These are phyloP conservation scores for Tephrocybe rancida DNA, from an alignment of 768 basidiomycete genomes.

Conservation along the genomic window DNA sequence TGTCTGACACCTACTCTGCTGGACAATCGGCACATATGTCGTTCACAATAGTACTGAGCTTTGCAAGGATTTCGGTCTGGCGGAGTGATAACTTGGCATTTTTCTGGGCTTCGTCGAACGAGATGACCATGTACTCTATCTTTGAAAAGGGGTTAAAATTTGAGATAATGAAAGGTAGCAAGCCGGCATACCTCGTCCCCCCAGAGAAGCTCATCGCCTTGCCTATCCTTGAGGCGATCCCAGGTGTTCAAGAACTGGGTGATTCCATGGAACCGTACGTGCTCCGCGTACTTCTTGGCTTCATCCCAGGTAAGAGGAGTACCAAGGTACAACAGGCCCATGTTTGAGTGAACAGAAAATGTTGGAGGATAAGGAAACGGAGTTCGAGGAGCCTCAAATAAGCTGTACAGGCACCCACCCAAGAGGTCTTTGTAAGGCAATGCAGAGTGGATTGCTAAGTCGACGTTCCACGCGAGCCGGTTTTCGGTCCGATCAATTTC, in stretches of 20 bases:
- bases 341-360: constrained; percentile 29
- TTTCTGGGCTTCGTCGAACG: constrained; percentile 76
- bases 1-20: constrained; percentile 50
- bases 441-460: constrained; percentile 19
- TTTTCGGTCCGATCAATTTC: constrained; percentile 10
- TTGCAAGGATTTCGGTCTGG: constrained; percentile 90
- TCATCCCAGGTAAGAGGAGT: constrained; percentile 93
- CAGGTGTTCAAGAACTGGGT: constrained; percentile 94
- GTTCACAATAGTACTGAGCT: constrained; percentile 68
- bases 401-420: not conserved
- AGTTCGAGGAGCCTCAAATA: not conserved
- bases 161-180: not conserved
- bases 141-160: constrained; percentile 32
- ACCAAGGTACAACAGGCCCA: constrained; percentile 93
- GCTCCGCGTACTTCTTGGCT: constrained; percentile 83
- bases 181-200: constrained; percentile 86
- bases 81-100: constrained; percentile 90
- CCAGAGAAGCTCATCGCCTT: constrained; percentile 93
- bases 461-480: not conserved
- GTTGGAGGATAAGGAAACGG: not conserved
- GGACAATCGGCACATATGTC: constrained; percentile 64
- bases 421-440: constrained; percentile 21
- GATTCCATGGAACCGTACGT: constrained; percentile 91
- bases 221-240: constrained; percentile 88
- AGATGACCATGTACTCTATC: constrained; percentile 96